These are phyloP conservation scores for Moricandia moricandioides DNA, from an alignment of 345 rosid species.

Conservation along the genomic window DNA sequence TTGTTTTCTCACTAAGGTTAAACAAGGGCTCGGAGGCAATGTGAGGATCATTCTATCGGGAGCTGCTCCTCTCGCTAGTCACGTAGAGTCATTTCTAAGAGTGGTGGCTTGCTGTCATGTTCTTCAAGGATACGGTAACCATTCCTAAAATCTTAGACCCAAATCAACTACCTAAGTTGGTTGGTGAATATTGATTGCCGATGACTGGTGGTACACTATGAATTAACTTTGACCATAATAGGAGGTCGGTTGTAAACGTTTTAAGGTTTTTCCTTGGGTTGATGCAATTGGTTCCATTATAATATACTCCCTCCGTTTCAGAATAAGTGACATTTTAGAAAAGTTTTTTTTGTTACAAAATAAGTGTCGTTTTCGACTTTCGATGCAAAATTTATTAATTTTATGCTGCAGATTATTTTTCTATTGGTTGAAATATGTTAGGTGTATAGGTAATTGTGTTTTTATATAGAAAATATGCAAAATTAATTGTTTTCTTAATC, in stretches of 20 bases:
- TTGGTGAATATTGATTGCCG: neutral
- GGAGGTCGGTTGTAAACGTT: neutral
- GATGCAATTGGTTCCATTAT: neutral
- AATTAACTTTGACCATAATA: neutral
- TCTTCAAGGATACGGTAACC: constrained; percentile 86
- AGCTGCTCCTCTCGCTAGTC: constrained; percentile 81
- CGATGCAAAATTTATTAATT: no score
- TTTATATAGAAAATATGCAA: no score
- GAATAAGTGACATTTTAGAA: no score
- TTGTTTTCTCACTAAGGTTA: constrained; percentile 45
- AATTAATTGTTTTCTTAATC: no score
- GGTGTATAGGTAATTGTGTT: no score
- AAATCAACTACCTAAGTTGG: neutral
- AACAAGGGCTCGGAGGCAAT: constrained; percentile 81
- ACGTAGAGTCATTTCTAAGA: constrained; percentile 72
- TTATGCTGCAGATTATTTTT: no score
- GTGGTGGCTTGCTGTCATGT: constrained; percentile 90
- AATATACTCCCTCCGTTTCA: no score
- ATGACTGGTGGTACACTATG: neutral
- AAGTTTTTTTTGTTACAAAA: no score
- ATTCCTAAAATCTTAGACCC: neutral
- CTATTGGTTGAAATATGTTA: no score
- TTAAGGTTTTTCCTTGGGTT: neutral
- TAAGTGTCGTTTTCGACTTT: no score
- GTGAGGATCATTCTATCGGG: constrained; percentile 81